These are phyloP conservation scores for Fusarium austroafricanum DNA, from an alignment of 2,329 filamentous ascomycete species.

Conservation along the genomic window DNA sequence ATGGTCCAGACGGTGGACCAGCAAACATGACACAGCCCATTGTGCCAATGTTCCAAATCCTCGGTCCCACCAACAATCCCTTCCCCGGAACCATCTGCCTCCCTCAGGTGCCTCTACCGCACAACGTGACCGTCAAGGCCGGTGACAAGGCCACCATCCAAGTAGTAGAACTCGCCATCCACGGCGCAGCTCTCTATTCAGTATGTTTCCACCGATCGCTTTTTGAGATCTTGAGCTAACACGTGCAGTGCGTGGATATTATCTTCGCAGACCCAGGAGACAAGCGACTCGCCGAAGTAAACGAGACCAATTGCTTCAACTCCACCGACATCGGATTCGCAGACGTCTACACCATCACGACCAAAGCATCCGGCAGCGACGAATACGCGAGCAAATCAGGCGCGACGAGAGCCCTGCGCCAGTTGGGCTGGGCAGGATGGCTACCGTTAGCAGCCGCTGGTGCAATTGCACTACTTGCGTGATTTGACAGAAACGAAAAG, in stretches of 20 bases:
- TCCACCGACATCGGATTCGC: slow-evolving; percentile 81
- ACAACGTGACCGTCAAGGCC: slow-evolving; percentile 73
- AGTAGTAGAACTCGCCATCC: slow-evolving; percentile 82
- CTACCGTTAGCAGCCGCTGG: slow-evolving; percentile 55
- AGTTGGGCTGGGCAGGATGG: slow-evolving; percentile 53
- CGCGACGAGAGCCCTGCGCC: slow-evolving; percentile 37
- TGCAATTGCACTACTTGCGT: slow-evolving; percentile 53
- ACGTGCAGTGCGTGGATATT: slow-evolving; percentile 86
- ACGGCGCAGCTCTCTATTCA: slow-evolving; percentile 85
- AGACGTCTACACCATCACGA: slow-evolving; percentile 77
- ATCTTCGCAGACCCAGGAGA: slow-evolving; percentile 86
- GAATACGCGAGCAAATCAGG: slow-evolving; percentile 48
- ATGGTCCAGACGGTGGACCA: slow-evolving; percentile 72
- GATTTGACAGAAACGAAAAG: not conserved
- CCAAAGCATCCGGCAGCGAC: slow-evolving; percentile 55
- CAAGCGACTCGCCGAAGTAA: slow-evolving; percentile 74
- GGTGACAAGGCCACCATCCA: slow-evolving; percentile 96
- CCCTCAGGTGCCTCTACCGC: slow-evolving; percentile 87
- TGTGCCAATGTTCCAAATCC: slow-evolving; percentile 82
- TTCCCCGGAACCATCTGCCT: slow-evolving; percentile 91
- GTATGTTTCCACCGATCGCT: slow-evolving; percentile 59
- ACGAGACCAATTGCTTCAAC: slow-evolving; percentile 89
- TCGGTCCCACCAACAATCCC: slow-evolving; percentile 83
- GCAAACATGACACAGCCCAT: slow-evolving; percentile 89
- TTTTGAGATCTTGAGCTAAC: slow-evolving; percentile 7